A percentile compares a stretch with the other conserved stretches of the same genome.
Conservation (phyloP, 148 eudicot species). For the Hydrangea macrophylla region DNA sequence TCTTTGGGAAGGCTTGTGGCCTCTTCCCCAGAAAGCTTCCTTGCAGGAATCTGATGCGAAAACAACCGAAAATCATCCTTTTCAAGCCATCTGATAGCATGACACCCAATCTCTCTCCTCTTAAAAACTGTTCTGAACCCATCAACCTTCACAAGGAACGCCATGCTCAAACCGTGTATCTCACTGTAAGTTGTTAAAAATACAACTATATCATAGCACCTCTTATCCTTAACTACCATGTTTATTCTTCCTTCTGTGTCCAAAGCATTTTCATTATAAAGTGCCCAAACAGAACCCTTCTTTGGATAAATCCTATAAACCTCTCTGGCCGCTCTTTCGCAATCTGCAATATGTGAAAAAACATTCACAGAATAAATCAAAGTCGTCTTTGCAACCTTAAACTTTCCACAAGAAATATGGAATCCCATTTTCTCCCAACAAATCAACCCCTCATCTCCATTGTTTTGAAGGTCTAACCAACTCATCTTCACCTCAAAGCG, state of each 20-base stretch:
- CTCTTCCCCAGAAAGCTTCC: constrained; percentile 68
- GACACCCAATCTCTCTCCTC: constrained; percentile 64
- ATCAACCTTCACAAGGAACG: constrained; percentile 72
- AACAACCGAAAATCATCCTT: constrained; percentile 53
- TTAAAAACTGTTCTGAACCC: constrained; percentile 72
- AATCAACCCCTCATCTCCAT: constrained; percentile 36
- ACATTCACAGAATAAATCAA: constrained; percentile 47
- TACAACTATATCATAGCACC: constrained; percentile 60
- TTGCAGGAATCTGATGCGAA: constrained; percentile 92
- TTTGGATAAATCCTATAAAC: constrained; percentile 64
- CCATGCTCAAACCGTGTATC: constrained; percentile 69
- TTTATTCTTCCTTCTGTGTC: constrained; percentile 29
- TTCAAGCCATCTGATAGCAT: constrained; percentile 60
- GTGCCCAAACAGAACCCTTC: constrained; percentile 92
- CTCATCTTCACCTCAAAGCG: constrained; percentile 71
- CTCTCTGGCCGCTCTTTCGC: constrained; percentile 81
- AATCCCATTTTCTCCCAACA: constrained; percentile 50
- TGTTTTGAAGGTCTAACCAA: constrained; percentile 61
- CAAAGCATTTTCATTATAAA: constrained; percentile 39
- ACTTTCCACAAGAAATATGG: constrained; percentile 74
- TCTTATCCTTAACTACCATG: constrained; percentile 16
- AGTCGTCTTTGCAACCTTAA: constrained; percentile 51
- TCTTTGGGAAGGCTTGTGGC: constrained; percentile 41
- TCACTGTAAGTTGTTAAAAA: constrained; percentile 68
- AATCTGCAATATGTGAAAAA: constrained; percentile 68